Evolutionary conservation across 2,329 filamentous ascomycete species (phyloP), one percentile per base, ranked within the genome.

Genomic region (Ophiocordyceps camponoti-floridani): DNA sequence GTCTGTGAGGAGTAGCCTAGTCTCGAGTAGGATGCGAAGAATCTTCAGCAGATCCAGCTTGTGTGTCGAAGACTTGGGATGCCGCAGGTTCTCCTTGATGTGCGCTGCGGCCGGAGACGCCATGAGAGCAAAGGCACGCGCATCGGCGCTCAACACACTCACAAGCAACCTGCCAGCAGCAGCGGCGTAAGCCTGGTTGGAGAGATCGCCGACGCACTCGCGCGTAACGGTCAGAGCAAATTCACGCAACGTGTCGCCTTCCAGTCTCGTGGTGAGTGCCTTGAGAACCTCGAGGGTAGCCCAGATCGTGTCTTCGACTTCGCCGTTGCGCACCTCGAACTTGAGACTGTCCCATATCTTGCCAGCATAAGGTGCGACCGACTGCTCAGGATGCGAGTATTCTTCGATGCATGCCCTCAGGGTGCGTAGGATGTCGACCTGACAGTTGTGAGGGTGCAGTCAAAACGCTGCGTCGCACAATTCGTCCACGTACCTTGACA

Each of bases 301-400:
- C 53, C 73, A 69, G 13, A 77, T 71, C 1, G 67, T 68, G 48
- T 77, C 74, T 47, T 71, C 67, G 9, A 73, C 65, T 47, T 78
- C 74, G 12, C 74, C 74, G 45, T 77, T 76, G 31, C 74, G 69
- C 12, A 77, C 74, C 49, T 78, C 74, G 48, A 75, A 77, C 53
- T 77, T 78, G 42, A 78, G 66, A n/a, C 72, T 73, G 28, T 64
- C 62, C 74, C 74, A 78, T 42, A 76, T 67, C 41, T 68, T 64
- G 43, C 67, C 62, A 16, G 65, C 59, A 43, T 70, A 67, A 0
- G 73, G 72, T 1, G 60, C 61, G 13, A 77, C 54, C 9, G 64
- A 69, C 45, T 67, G 59, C 31, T 66, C 58, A 0, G 68, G 61
- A 37, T 69, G 57, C 1, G 62, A 56, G 47, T 75, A 77, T 27